These are phyloP conservation scores for Aspergillus ostianus DNA, from an alignment of 495 filamentous ascomycete species.

Conservation along the genomic window DNA sequence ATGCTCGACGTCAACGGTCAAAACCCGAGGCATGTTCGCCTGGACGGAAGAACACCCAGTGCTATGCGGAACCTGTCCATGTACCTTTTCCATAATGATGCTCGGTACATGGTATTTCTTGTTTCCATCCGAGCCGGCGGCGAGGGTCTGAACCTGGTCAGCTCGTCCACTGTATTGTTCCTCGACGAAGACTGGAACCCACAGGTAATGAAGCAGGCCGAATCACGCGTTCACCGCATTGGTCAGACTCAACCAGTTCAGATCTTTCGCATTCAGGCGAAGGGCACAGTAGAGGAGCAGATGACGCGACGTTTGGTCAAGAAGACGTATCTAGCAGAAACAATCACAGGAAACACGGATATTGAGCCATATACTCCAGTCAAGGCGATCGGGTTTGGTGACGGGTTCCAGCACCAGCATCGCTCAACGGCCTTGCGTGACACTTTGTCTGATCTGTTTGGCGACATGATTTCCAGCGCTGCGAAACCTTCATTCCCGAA, in stretches of 20 bases:
- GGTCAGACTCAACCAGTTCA: constrained; percentile 58
- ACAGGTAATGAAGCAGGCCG: constrained; percentile 58
- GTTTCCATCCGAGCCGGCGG: constrained; percentile 65
- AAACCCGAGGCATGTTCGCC: constrained; percentile 50
- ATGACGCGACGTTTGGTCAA: constrained; percentile 64
- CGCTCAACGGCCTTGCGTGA: constrained; percentile 26
- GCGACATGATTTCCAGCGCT: background rate
- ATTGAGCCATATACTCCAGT: background rate
- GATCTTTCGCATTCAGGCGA: constrained; percentile 57
- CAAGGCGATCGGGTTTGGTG: background rate
- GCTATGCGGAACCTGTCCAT: constrained; percentile 58
- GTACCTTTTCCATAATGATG: constrained; percentile 54
- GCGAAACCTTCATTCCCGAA: background rate
- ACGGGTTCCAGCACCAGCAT: constrained; percentile 11
- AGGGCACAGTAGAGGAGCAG: constrained; percentile 62
- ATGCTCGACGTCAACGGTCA: constrained; percentile 46
- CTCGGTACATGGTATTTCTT: constrained; percentile 57
- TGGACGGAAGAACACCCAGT: constrained; percentile 56
- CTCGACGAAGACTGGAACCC: constrained; percentile 70
- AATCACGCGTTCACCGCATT: constrained; percentile 59
- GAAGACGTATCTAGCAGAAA: constrained; percentile 64
- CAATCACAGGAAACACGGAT: constrained; percentile 50
- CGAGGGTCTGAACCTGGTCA: constrained; percentile 60
- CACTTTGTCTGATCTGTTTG: background rate
- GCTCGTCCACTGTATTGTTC: constrained; percentile 61